Evolutionary conservation across 805 yeast genomes (phyloP), one percentile per base, ranked within the genome.

Genomic region (Wickerhamomyces canadensis): DNA sequence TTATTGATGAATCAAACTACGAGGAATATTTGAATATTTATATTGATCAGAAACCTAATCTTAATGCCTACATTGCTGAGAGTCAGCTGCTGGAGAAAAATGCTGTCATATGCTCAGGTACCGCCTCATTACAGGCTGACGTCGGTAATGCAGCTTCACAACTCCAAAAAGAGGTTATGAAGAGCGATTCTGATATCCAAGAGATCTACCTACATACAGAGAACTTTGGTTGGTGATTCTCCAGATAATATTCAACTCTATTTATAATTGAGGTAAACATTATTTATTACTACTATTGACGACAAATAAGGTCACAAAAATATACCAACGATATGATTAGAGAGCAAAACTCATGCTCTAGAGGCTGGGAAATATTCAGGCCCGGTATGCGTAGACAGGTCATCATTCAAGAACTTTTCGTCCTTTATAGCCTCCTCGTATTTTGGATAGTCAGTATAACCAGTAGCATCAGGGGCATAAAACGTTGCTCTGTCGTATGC

Each of bases 141-240:
- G 65, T 65, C 22, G 67, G 72, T 12, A 58, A 58, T 29, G 57
- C 59, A 0, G 68, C 64, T 7, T 67, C 78, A 1, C 17, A 52
- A 1, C 38, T 70, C 11, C 80, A 74, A 45, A 58, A 49, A 16
- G 57, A 55, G 28, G 54, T 63, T 3, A 40, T 48, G 23, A 10
- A 21, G 24, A 26, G 38, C 42, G 27, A 48, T 2, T 38, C 44
- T 5, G 33, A 37, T 2, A 53, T 69, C 12, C 67, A 65, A 31
- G 79, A 74, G 47, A 56, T 73, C 12, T 72, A 62, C 37, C 49
- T 74, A 22, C 78, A 74, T 42, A 68, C 78, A 0, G 80, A 74
- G 47, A 55, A 68, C 25, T 74, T 70, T 49, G 74, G 75, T 1
- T 74, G 65, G 61, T 64, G 22, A 44, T 23, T 19, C 4, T 10